These are phyloP conservation scores for Citrullus colocynthis DNA, from an alignment of 306 rosid species.

Conservation along the genomic window DNA sequence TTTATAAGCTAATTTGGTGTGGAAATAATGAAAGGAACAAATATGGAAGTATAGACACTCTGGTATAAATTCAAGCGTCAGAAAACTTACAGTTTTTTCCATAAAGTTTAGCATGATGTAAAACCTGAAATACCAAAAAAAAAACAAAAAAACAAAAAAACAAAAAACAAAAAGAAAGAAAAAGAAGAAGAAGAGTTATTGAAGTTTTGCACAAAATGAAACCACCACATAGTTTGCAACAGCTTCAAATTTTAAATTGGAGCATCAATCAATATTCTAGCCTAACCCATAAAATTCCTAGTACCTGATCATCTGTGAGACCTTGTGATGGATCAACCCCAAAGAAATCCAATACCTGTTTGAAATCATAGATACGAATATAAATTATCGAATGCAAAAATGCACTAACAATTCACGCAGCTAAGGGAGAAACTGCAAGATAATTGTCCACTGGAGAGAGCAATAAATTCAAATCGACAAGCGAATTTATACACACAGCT, in stretches of 20 bases:
- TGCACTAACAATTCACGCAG: not conserved
- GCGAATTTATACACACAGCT: not conserved
- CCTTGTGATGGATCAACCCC: conserved; percentile 76
- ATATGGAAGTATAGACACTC: not conserved
- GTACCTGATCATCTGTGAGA: conserved; percentile 64
- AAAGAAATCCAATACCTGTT: conserved; percentile 77
- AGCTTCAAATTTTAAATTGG: not conserved
- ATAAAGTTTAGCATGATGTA: conserved; percentile 50
- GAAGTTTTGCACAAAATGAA: not conserved
- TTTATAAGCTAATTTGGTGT: not conserved
- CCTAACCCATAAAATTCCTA: not conserved
- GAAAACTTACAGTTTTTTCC: conserved; percentile 67
- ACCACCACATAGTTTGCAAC: not conserved
- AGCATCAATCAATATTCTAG: not conserved
- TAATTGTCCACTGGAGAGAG: not conserved
- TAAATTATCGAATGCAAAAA: not conserved
- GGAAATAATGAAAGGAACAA: not conserved
- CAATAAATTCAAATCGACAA: not conserved
- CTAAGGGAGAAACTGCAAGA: not conserved
- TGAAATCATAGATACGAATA: not conserved
- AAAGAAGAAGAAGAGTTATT: no score
- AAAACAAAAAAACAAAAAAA: not conserved
- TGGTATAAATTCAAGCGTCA: not conserved
- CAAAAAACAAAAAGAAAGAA: no score
- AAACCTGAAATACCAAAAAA: conserved; percentile 35